Conservation (phyloP, 768 basidiomycete species). For the Botryobasidium botryosum region DNA sequence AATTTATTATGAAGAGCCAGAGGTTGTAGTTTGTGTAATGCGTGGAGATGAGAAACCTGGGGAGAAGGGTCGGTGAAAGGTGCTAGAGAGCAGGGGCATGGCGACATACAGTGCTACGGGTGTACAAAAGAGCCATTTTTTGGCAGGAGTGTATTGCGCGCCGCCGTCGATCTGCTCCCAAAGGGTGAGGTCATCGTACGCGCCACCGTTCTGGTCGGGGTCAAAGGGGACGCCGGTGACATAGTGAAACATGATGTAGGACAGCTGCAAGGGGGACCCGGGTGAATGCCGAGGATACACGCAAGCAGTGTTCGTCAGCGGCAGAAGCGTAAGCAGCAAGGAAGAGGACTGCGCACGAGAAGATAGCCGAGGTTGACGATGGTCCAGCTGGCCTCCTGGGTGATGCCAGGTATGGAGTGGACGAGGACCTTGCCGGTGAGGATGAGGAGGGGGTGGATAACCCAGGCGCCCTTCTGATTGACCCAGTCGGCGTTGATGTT, state of each 20-base stretch:
- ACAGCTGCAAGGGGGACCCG: conserved; percentile 34
- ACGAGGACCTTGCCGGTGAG: conserved; percentile 78
- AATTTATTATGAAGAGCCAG: conserved; percentile 81
- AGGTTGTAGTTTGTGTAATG: conserved; percentile 97
- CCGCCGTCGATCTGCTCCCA: conserved; percentile 99
- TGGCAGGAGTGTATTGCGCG: conserved; percentile 95
- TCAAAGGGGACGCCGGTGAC: conserved; percentile 95
- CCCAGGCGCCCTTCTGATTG: conserved; percentile 91
- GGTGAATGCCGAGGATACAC: background rate
- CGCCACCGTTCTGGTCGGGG: conserved; percentile 70
- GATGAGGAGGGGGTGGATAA: conserved; percentile 92
- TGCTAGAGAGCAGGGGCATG: background rate
- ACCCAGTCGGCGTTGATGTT: conserved; percentile 91
- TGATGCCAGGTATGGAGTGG: conserved; percentile 88
- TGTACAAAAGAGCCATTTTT: conserved; percentile 87
- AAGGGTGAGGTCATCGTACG: conserved; percentile 91
- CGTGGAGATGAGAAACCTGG: conserved; percentile 87
- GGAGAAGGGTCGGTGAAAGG: background rate
- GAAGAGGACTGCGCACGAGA: conserved; percentile 38
- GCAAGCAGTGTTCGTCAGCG: background rate
- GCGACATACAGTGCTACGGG: conserved; percentile 74
- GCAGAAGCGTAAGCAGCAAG: no score
- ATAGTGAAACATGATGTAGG: conserved; percentile 97
- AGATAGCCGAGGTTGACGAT: conserved; percentile 82
- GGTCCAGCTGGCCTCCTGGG: conserved; percentile 90